Evolutionary conservation across 208 protist species (phyloP), one percentile per base, ranked within the genome.

Genomic region (Acanthamoeba healyi): DNA sequence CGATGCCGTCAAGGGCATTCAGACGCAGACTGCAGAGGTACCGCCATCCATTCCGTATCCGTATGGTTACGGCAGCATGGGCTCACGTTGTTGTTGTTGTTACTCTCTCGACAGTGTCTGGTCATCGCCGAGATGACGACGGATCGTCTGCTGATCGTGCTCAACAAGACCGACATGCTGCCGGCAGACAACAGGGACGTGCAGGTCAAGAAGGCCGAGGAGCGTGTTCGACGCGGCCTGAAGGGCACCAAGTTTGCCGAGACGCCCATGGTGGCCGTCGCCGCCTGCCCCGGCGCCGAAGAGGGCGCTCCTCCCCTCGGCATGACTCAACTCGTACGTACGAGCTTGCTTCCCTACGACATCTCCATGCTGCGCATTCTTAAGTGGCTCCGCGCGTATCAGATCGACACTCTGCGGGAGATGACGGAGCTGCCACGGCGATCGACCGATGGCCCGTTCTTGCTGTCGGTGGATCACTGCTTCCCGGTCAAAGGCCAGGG

Each of bases 401-500:
- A 95, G 36, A 72, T 89, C n/a, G 90, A 56, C 0, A 61, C 90
- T 29, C 29, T 95, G 36, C 34, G 95, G 24, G 49, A 94, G 6
- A 74, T 88, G 51, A 40, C 97, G 32, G 32, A 9, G 34, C 79
- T 94, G 38, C 96, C 90, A 14, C 51, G 63, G 17, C 49, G 94
- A 36, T 54, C 88, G 7, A 26, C 67, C 9, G 40, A 88, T 12
- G 97, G 93, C 15, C 90, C 95, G 12, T 99, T 99, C 74, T 94
- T 99, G 72, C 98, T 99, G 97, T 97, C 98, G 42, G 97, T 99
- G 90, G 99, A 99, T 95, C 99, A 99, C 96, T 99, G 99, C 97
- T 99, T 99, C 96, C 96, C 96, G 26, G 98, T 99, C 51, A 98
- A 98, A 44, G 98, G 98, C 14, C 98, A 99, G 92, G 99, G 99